phyloP scores from a whole-genome alignment of 2,329 filamentous ascomycete species.

The Waltergamsia citrina region DNA sequence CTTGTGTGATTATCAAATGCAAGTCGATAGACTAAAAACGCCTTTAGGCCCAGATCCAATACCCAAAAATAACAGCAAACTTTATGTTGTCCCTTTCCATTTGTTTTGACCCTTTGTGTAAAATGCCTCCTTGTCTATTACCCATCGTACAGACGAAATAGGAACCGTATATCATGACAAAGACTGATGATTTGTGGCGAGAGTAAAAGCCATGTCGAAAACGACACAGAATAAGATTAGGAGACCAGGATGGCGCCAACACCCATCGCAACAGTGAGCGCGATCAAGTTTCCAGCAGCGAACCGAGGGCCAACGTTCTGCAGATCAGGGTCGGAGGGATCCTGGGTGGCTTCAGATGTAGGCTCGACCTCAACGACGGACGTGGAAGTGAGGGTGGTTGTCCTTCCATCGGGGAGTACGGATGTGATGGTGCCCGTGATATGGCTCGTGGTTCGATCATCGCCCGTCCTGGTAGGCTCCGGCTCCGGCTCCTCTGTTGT shows the following conservation, averaged over 20 bases:
- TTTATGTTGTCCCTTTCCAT: too few relatives aligned
- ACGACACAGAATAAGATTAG: not conserved
- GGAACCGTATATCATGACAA: too few relatives aligned
- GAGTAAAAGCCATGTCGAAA: too few relatives aligned
- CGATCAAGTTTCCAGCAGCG: not conserved
- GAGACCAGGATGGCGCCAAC: constrained; percentile 3
- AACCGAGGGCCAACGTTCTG: constrained; percentile 22
- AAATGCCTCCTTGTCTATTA: too few relatives aligned
- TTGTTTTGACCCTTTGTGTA: too few relatives aligned
- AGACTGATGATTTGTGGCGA: too few relatives aligned
- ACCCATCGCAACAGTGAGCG: constrained; percentile 6
- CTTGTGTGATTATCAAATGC: too few relatives aligned
- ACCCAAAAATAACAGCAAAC: too few relatives aligned
- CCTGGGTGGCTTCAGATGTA: constrained; percentile 15
- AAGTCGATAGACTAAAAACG: too few relatives aligned
- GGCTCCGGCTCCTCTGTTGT: constrained; percentile 10
- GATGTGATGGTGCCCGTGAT: constrained; percentile 33
- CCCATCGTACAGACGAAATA: too few relatives aligned
- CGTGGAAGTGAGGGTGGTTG: constrained; percentile 37
- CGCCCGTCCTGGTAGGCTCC: constrained; percentile 22
- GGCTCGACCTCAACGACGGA: constrained; percentile 36
- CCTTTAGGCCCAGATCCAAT: too few relatives aligned
- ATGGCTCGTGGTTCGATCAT: constrained; percentile 19
- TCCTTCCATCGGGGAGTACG: constrained; percentile 31
- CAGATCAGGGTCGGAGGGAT: constrained; percentile 18